These are phyloP conservation scores for Nelumbo lutea DNA, from an alignment of 164 flowering plant species.

Conservation along the genomic window DNA sequence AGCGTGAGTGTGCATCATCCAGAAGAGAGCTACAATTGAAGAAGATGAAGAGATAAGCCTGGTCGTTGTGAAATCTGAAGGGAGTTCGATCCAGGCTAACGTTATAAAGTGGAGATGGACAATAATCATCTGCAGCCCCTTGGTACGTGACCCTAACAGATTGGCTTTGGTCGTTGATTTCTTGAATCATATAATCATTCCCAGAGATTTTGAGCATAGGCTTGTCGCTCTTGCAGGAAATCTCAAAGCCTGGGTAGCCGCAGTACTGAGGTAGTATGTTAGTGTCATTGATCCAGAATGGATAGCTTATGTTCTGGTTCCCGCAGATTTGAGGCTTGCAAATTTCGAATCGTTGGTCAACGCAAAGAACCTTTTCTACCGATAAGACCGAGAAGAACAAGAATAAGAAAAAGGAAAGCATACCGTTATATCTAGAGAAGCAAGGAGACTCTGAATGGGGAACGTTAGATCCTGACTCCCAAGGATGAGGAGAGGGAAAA, in stretches of 20 bases:
- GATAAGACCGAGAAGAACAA: neutral
- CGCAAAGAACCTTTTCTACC: neutral
- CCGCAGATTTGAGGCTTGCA: conserved; percentile 20
- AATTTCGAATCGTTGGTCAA: conserved; percentile 5
- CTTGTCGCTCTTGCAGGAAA: conserved; percentile 6
- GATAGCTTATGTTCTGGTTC: conserved; percentile 12
- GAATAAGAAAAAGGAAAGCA: no score
- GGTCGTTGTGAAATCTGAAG: neutral
- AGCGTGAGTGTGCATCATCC: neutral
- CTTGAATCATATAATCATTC: conserved; percentile 3
- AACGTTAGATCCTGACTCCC: neutral
- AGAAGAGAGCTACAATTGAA: neutral
- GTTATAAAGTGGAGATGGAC: conserved; percentile 5
- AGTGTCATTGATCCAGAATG: conserved; percentile 8
- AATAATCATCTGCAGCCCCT: neutral
- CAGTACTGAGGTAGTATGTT: conserved; percentile 7
- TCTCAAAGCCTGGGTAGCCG: conserved; percentile 16
- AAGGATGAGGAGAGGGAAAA: neutral
- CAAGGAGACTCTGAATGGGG: neutral
- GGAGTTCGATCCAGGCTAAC: neutral
- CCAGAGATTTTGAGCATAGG: conserved; percentile 1
- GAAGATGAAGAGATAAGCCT: neutral
- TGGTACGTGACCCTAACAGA: conserved; percentile 4
- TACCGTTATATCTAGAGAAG: neutral
- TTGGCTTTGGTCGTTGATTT: neutral